phyloP scores from a whole-genome alignment of 192 early-diverging fungal species.

The Coemansia sp. region DNA sequence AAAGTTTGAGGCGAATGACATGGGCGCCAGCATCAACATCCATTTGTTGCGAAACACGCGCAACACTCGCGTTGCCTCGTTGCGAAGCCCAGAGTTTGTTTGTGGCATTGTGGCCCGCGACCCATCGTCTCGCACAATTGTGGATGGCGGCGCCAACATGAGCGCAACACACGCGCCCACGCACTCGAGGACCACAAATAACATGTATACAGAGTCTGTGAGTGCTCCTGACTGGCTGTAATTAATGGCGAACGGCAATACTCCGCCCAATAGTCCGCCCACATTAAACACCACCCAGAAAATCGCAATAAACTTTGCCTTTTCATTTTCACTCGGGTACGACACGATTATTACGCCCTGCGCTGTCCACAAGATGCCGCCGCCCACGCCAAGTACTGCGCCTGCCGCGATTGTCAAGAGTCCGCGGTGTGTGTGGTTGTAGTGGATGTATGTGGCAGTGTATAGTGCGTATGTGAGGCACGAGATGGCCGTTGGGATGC shows the following conservation, averaged over 20 bases:
- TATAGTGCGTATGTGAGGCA: constrained; percentile 72
- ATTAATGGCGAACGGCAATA: constrained; percentile 67
- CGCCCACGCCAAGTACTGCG: constrained; percentile 73
- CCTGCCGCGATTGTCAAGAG: constrained; percentile 68
- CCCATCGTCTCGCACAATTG: constrained; percentile 70
- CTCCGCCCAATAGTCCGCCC: constrained; percentile 74
- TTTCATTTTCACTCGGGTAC: constrained; percentile 74
- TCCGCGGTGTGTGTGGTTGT: constrained; percentile 60
- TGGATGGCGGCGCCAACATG: constrained; percentile 58
- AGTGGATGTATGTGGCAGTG: constrained; percentile 68
- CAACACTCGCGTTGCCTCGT: constrained; percentile 60
- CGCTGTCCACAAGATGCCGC: constrained; percentile 68
- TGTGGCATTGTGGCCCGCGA: constrained; percentile 60
- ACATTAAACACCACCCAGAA: constrained; percentile 82
- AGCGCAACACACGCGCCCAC: constrained; percentile 60
- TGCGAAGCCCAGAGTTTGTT: constrained; percentile 55
- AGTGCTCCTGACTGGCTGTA: constrained; percentile 54
- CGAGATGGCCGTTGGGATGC: constrained; percentile 62
- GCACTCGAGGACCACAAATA: constrained; percentile 73
- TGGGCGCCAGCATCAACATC: constrained; percentile 70
- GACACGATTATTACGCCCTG: constrained; percentile 80
- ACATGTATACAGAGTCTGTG: constrained; percentile 66
- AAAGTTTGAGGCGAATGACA: constrained; percentile 76
- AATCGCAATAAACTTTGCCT: constrained; percentile 76
- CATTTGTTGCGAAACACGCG: constrained; percentile 64